phyloP scores from a whole-genome alignment of 2,329 filamentous ascomycete genomes.

The Lachnellula willkommii region DNA sequence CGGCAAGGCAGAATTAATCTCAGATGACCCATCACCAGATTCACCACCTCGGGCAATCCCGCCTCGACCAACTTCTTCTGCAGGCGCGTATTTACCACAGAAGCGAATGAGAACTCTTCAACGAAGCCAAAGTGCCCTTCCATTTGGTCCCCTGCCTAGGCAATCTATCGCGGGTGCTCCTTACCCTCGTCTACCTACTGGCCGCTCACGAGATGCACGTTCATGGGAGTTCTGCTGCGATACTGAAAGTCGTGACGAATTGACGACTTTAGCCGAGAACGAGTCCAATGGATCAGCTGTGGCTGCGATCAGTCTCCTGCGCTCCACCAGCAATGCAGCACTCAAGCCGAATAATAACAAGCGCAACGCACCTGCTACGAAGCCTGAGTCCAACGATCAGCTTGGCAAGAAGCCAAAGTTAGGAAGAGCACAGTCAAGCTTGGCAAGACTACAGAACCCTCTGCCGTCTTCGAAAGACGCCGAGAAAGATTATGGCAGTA shows the following conservation, averaged over 20 bases:
- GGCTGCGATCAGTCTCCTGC: constrained; percentile 74
- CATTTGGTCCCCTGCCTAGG: constrained; percentile 52
- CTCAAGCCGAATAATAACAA: constrained; percentile 54
- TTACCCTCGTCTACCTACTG: constrained; percentile 51
- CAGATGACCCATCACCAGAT: constrained; percentile 59
- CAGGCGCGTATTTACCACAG: constrained; percentile 37
- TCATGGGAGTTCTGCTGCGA: constrained; percentile 92
- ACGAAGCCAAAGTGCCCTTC: constrained; percentile 65
- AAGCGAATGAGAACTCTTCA: constrained; percentile 51
- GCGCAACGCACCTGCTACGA: constrained; percentile 50
- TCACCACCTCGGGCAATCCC: constrained; percentile 55
- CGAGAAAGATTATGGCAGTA: constrained; percentile 22
- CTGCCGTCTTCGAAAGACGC: constrained; percentile 21
- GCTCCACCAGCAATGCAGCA: constrained; percentile 58
- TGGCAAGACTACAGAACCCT: constrained; percentile 53
- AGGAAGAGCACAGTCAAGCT: constrained; percentile 54
- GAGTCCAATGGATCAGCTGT: constrained; percentile 74
- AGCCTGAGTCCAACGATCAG: constrained; percentile 30
- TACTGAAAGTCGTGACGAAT: constrained; percentile 68
- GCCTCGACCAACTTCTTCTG: constrained; percentile 42
- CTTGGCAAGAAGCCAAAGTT: constrained; percentile 57
- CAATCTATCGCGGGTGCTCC: constrained; percentile 36
- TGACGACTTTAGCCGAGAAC: constrained; percentile 75
- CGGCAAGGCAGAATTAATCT: constrained; percentile 82
- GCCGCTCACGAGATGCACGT: constrained; percentile 78